Base-by-base conservation (phyloP, 148 eudicot genomes). In the Suaeda aralocaspica region DNA sequence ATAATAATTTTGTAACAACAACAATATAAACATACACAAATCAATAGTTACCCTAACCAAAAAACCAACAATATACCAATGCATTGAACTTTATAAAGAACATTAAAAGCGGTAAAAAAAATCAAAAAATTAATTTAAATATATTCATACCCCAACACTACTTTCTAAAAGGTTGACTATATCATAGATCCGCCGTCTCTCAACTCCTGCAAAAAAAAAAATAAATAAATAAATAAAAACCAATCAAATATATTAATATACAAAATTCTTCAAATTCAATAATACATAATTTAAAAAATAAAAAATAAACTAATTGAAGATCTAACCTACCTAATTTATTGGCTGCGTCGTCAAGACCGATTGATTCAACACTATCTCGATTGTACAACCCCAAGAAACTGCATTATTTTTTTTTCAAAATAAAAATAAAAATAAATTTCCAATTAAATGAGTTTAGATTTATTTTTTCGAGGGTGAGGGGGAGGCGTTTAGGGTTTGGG, bases 131-230 rank as follows among this genome's bases (percentile, higher is more conserved):
- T 13, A 64, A 64, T 6, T 42, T n/a, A 4, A 9, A 39, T 33
- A 36, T 14, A 39, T 69, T 80, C 92, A 84, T 82, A 90, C 98
- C 68, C 96, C 96, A 70, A 90, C 84, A 51, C n/a, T n/a, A n/a
- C 98, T 92, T 74, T 92, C 98, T 55, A 92, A 74, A 12, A 92
- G 94, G 76, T 92, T 92, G 50, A 92, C 98, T 6, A 92, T 92
- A 55, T 92, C 98, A 69, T 92, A 92, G 85, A 92, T 92, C 94
- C n/a, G n/a, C n/a, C n/a, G n/a, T n/a, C n/a, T n/a, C n/a, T n/a
- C n/a, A n/a, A n/a, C n/a, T n/a, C n/a, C 98, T 92, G 64, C 76
- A 82, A n/a, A 42, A 31, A n/a, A n/a, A 19, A 56, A 57, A 44
- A 7, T 14, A 44, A 44, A 59, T 30, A 49, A 48, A 12, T 31